Evolutionary conservation across 345 rosid species (phyloP), one percentile per base, ranked within the genome.

Genomic region (Nasturtium officinale): DNA sequence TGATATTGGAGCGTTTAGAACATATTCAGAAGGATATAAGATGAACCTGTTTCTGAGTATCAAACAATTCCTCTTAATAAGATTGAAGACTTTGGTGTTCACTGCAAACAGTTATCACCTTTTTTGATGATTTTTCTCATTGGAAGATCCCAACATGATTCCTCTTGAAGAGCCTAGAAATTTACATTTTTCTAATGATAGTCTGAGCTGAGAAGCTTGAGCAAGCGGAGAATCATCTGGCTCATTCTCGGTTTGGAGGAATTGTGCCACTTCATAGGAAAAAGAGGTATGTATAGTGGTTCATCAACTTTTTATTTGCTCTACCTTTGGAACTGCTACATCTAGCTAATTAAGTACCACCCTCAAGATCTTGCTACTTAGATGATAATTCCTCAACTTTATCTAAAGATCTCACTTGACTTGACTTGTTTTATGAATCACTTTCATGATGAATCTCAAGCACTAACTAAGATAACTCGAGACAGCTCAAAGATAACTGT

Each of bases 151-250:
- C 18, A 37, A 37, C 8, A 11, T 16, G 37, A 29, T 25, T 10
- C 23, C n/a, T n/a, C n/a, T n/a, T n/a, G n/a, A n/a, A n/a, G n/a
- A n/a, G n/a, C n/a, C n/a, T n/a, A n/a, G n/a, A n/a, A n/a, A n/a
- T n/a, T n/a, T n/a, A n/a, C n/a, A n/a, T n/a, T n/a, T n/a, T n/a
- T n/a, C n/a, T n/a, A n/a, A n/a, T n/a, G n/a, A n/a, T n/a, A n/a
- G n/a, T n/a, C n/a, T n/a, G n/a, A n/a, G 98, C 98, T 81, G 98
- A 90, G 80, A 92, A 92, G 82, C 85, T 92, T 75, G 98, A 92
- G 79, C 97, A 90, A 73, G 97, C 96, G 1, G 97, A 92, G 79
- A 92, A 84, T 76, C 98, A 92, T 13, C 71, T 92, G 76, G 81
- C 89, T 72, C 96, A 90, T 78, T 71, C 90, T 42, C 87, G 98